These are phyloP conservation scores for Mortierella claussenii DNA, from an alignment of 192 early-diverging fungal species.

Conservation along the genomic window DNA sequence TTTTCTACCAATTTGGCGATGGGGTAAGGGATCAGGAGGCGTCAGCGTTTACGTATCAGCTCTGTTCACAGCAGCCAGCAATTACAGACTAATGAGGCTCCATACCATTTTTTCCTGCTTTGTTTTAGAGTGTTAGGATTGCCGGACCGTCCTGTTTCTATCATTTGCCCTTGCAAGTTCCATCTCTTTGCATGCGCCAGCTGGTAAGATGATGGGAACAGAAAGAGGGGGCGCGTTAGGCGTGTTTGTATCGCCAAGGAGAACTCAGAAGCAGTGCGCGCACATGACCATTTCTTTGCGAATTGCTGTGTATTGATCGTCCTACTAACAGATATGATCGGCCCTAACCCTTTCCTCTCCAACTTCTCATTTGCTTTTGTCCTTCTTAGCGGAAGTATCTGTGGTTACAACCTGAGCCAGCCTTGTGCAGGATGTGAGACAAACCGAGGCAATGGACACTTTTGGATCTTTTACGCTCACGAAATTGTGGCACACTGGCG, in stretches of 20 bases:
- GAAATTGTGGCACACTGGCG: conserved; percentile 47
- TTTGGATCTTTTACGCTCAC: conserved; percentile 52
- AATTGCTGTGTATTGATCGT: no score
- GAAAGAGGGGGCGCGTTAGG: no score
- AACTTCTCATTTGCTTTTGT: no score
- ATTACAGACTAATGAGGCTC: no score
- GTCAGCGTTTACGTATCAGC: no score
- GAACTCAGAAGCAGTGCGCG: no score
- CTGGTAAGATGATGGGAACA: no score
- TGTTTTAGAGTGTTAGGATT: conserved; percentile 29
- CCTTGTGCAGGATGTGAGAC: conserved; percentile 50
- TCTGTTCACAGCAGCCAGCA: no score
- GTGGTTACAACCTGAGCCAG: conserved; percentile 49
- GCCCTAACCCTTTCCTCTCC: no score
- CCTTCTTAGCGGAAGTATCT: conserved; percentile 43
- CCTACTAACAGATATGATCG: no score
- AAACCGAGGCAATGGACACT: conserved; percentile 50
- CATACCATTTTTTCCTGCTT: background rate
- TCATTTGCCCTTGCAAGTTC: conserved; percentile 52
- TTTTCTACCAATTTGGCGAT: conserved; percentile 42
- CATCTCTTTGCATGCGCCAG: conserved; percentile 51
- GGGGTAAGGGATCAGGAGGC: conserved; percentile 18
- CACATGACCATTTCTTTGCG: no score
- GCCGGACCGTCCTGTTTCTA: conserved; percentile 48
- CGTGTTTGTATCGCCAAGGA: no score